A percentile compares a stretch with the other conserved stretches of the same genome.
phyloP scores from a whole-genome alignment of 2,329 filamentous ascomycete genomes.

The Phaeosphaeria sp. region DNA sequence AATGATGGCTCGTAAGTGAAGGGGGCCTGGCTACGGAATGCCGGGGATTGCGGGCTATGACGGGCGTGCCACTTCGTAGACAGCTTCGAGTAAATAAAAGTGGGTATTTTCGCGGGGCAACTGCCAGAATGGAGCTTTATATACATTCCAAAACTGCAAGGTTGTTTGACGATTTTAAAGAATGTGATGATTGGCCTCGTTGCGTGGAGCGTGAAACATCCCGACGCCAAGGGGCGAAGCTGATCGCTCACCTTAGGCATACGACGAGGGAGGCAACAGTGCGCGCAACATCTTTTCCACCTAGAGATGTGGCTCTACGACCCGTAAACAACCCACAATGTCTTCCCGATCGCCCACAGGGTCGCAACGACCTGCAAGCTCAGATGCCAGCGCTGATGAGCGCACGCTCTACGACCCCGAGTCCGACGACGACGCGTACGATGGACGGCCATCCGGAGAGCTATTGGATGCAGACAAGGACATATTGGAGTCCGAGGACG shows the following conservation, averaged over 20 bases:
- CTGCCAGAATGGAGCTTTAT: background rate
- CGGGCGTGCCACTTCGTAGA: background rate
- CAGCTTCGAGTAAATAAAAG: background rate
- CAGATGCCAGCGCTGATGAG: conserved; percentile 37
- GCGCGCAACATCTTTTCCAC: conserved; percentile 9
- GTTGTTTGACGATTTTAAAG: background rate
- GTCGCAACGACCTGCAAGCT: conserved; percentile 17
- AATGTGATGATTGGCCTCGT: conserved; percentile 1
- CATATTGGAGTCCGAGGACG: conserved; percentile 55
- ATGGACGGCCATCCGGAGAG: conserved; percentile 45
- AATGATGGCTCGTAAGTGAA: background rate
- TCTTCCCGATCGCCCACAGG: conserved; percentile 24
- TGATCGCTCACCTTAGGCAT: conserved; percentile 17
- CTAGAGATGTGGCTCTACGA: conserved; percentile 20
- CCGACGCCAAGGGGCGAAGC: conserved; percentile 9
- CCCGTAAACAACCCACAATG: conserved; percentile 24
- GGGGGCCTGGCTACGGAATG: background rate
- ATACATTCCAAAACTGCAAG: background rate
- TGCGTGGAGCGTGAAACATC: conserved; percentile 7
- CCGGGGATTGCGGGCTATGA: background rate
- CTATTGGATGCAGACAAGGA: conserved; percentile 46
- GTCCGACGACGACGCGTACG: conserved; percentile 41
- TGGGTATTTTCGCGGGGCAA: background rate
- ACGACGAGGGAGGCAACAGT: conserved; percentile 1
- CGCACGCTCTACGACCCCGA: conserved; percentile 40